phyloP scores from a whole-genome alignment of 208 protist genomes.

The Trypanosoma congolense region DNA sequence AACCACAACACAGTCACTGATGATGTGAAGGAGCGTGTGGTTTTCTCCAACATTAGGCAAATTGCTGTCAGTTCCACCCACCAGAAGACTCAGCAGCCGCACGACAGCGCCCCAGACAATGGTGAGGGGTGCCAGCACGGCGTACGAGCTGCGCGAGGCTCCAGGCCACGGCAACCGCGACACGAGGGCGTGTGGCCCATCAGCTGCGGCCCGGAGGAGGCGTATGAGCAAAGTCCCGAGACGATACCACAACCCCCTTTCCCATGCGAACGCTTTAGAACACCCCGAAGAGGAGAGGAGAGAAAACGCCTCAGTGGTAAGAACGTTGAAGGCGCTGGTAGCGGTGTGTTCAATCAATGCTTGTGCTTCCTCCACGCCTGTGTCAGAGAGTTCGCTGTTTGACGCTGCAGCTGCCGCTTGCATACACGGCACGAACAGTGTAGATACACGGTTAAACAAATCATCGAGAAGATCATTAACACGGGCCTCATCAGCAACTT shows the following conservation, averaged over 20 bases:
- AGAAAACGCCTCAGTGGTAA: not conserved
- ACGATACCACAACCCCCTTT: constrained; percentile 12
- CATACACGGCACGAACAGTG: not conserved
- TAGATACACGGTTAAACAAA: constrained; percentile 10
- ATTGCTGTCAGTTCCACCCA: not conserved
- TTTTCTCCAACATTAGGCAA: no score
- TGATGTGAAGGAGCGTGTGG: constrained; percentile 6
- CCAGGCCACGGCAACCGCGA: not conserved
- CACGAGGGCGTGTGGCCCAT: not conserved
- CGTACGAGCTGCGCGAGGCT: no score
- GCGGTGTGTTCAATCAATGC: not conserved
- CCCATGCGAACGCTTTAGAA: not conserved
- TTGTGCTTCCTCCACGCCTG: not conserved
- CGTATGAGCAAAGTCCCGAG: constrained; percentile 6
- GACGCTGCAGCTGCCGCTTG: not conserved
- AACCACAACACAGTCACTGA: constrained; percentile 7
- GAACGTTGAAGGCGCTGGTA: not conserved
- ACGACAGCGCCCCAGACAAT: not conserved
- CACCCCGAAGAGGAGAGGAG: not conserved
- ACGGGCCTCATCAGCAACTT: constrained; percentile 4
- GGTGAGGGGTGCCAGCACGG: not conserved
- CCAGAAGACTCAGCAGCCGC: not conserved
- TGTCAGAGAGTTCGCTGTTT: no score
- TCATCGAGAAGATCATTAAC: not conserved
- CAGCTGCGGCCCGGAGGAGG: constrained; percentile 4